Percentiles rank a stretch among this genome's conserved stretches.
These are phyloP conservation scores for Toxicodendron radicans DNA, from an alignment of 345 rosid genomes.

Conservation along the genomic window DNA sequence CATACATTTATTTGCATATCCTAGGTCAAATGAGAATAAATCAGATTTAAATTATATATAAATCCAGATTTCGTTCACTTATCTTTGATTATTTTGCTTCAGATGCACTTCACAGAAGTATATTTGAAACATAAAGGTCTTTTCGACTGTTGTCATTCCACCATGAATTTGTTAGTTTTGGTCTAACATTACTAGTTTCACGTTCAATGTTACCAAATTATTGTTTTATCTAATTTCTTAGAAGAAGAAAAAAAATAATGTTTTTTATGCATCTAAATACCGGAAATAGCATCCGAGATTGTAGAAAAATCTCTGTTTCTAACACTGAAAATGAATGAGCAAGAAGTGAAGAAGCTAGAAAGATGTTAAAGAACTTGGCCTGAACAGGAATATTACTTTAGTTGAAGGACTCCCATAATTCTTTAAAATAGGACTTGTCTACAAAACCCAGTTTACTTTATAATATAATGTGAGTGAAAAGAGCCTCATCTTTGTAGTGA, in stretches of 20 bases:
- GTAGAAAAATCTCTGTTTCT: not conserved
- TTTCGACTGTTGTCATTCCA: too few species aligned
- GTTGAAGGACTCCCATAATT: constrained; percentile 8
- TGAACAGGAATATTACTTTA: constrained; percentile 12
- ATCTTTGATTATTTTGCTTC: too few species aligned
- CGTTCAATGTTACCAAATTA: not conserved
- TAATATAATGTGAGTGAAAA: constrained; percentile 22
- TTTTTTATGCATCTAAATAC: too few species aligned
- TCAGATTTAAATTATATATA: too few species aligned
- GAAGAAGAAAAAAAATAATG: too few species aligned
- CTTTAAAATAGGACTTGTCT: constrained; percentile 19
- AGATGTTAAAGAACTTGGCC: constrained; percentile 10
- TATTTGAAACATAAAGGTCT: too few species aligned
- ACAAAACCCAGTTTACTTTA: constrained; percentile 30
- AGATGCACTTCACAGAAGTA: too few species aligned
- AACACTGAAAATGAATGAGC: not conserved
- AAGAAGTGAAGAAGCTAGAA: constrained; percentile 1
- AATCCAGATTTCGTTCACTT: too few species aligned
- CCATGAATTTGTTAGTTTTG: not conserved
- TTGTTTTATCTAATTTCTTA: too few species aligned
- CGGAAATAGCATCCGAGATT: not conserved
- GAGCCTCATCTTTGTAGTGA: constrained; percentile 38
- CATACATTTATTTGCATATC: too few species aligned
- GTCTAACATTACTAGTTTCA: not conserved
- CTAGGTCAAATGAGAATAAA: too few species aligned